A percentile compares a stretch with the other conserved stretches of the same genome.
Evolutionary conservation across 371 early-diverging fungal species (phyloP).

Genomic region (Circinella minor): DNA sequence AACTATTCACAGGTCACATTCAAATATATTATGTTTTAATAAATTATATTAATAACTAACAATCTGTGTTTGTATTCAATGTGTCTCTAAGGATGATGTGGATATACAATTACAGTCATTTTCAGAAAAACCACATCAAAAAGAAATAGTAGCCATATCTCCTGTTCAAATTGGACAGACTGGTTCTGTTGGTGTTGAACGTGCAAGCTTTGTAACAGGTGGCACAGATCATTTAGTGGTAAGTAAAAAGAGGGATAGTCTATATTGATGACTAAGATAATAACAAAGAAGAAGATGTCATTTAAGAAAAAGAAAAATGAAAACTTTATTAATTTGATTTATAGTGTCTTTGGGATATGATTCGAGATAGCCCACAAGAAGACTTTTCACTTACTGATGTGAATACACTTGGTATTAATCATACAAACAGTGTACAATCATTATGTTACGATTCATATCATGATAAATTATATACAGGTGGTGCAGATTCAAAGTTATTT

Average conservation of each 20-base stretch:
- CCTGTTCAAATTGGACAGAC: conserved; percentile 22
- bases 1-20: too few species aligned
- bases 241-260: conserved; percentile 12
- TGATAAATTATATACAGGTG: conserved; percentile 32
- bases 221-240: conserved; percentile 41
- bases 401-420: conserved; percentile 24
- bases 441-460: conserved; percentile 27
- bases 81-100: conserved; percentile 21
- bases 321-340: not conserved
- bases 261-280: conserved; percentile 5
- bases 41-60: too few species aligned
- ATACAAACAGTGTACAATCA: conserved; percentile 32
- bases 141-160: conserved; percentile 26
- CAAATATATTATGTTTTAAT: too few species aligned
- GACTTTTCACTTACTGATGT: conserved; percentile 16
- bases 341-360: conserved; percentile 18
- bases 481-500: conserved; percentile 32
- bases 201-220: conserved; percentile 40
- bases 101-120: conserved; percentile 30
- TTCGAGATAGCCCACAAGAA: conserved; percentile 12
- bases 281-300: not conserved
- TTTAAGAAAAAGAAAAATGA: too few species aligned
- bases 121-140: conserved; percentile 33
- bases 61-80: not conserved
- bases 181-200: conserved; percentile 17